A percentile compares a stretch with the other conserved stretches of the same genome.
Conservation (phyloP, 2,329 filamentous ascomycete species). For the Fusarium oxysporum region DNA sequence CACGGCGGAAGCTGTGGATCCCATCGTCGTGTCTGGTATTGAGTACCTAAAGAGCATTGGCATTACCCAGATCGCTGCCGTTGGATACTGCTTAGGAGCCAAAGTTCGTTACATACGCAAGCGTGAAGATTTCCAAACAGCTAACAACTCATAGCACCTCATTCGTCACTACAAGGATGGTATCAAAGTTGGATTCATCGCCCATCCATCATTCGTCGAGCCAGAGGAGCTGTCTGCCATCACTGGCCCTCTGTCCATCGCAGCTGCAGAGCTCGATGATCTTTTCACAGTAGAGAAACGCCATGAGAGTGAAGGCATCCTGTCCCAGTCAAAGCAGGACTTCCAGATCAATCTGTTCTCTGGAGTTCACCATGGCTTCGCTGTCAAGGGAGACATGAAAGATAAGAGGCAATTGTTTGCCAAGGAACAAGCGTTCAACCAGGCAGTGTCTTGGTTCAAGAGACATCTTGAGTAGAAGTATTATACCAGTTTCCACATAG, state of each 20-base stretch:
- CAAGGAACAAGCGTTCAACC: constrained; percentile 84
- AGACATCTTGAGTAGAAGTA: not conserved
- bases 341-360: constrained; percentile 85
- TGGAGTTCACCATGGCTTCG: constrained; percentile 79
- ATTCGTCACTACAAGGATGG: constrained; percentile 71
- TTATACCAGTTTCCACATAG: not conserved
- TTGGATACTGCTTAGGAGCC: constrained; percentile 82
- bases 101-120: constrained; percentile 59
- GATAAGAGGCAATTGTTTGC: constrained; percentile 72
- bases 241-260: constrained; percentile 75
- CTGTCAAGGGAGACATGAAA: constrained; percentile 71
- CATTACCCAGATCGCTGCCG: constrained; percentile 69
- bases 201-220: constrained; percentile 81
- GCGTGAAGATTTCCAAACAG: accelerated
- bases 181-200: constrained; percentile 77
- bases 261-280: constrained; percentile 71
- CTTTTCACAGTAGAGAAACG: constrained; percentile 75
- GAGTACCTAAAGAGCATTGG: constrained; percentile 67
- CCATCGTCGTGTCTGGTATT: constrained; percentile 51
- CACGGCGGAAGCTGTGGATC: constrained; percentile 44
- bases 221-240: constrained; percentile 74
- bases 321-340: constrained; percentile 64
- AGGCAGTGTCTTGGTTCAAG: constrained; percentile 80
- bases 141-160: constrained; percentile 64
- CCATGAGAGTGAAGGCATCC: constrained; percentile 72